Evolutionary conservation across 805 yeast species (phyloP), one percentile per base, ranked within the genome.

Genomic region (Spathaspora boniae): DNA sequence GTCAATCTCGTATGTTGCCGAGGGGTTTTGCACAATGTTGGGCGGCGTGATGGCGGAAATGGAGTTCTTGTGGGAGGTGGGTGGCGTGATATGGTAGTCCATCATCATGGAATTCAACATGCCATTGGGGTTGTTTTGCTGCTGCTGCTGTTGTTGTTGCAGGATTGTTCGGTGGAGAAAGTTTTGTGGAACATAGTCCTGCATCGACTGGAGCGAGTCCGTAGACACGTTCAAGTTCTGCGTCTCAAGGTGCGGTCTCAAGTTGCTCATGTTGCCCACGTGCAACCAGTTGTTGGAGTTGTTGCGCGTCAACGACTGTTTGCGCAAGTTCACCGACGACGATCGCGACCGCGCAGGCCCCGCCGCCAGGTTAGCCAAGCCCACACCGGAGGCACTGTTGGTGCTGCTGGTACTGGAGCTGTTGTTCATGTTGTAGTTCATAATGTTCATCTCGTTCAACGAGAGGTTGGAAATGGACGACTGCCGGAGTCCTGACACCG

Each of bases 211-310:
- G 43, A 67, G 57, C 7, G 69, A 63, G 42, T 67, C 72, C 1
- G 70, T 54, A 31, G 41, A 36, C 16, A 46, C 36, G 21, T 52
- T 52, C 14, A 40, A 36, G 11, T 33, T 38, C 12, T 31, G 16
- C 21, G 33, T 33, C 15, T 28, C 6, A 9, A 20, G 12, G 11
- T 28, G 33, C 9, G 37, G 28, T 37, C 65, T 56, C 9, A 58
- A 53, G 35, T 52, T 58, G 41, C 52, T 56, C 38, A 66, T 52
- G 44, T 66, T 67, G 4, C 73, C 73, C 26, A 67, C 64, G 48
- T 67, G 73, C 29, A 66, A 53, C 73, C 72, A 66, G 40, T 54
- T 63, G 41, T 52, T 53, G 8, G 70, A 62, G 43, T 65, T 65
- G 42, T 65, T 67, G 44, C 72, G 50, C 1, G 72, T 65, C 31